These are phyloP conservation scores for Xylogone sp. DNA, from an alignment of 2,329 filamentous ascomycete genomes.

Conservation along the genomic window DNA sequence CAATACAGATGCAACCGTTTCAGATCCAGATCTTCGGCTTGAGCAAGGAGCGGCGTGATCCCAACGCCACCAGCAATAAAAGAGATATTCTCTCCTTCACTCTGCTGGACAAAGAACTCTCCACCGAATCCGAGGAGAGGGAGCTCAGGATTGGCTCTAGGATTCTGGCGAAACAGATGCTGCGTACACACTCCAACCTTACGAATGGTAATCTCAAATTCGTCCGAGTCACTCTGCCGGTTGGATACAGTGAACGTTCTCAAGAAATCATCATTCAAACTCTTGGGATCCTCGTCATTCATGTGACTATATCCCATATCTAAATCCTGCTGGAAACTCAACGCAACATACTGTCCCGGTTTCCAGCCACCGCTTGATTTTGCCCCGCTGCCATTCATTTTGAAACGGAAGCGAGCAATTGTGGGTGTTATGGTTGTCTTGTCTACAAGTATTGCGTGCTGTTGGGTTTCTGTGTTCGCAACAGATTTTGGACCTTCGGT, in stretches of 20 bases:
- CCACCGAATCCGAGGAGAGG: slow-evolving; percentile 73
- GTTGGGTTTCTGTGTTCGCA: slow-evolving; percentile 8
- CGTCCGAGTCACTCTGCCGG: slow-evolving; percentile 19
- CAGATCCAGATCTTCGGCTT: slow-evolving; percentile 50
- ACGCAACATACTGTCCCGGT: slow-evolving; percentile 73
- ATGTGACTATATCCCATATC: slow-evolving; percentile 77
- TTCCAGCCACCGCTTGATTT: slow-evolving; percentile 44
- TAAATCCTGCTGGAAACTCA: slow-evolving; percentile 68
- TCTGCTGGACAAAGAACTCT: slow-evolving; percentile 43
- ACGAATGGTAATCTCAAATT: slow-evolving; percentile 68
- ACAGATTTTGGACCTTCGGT: slow-evolving; percentile 43
- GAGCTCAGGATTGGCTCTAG: slow-evolving; percentile 40
- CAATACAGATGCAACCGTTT: slow-evolving; percentile 58
- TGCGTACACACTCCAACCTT: slow-evolving; percentile 66
- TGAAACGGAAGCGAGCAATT: slow-evolving; percentile 63
- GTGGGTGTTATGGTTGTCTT: slow-evolving; percentile 61
- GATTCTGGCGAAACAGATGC: slow-evolving; percentile 57
- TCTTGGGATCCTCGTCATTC: slow-evolving; percentile 74
- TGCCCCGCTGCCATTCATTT: slow-evolving; percentile 34
- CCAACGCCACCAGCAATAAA: slow-evolving; percentile 80
- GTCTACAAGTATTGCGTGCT: slow-evolving; percentile 50
- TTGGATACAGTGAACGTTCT: slow-evolving; percentile 80
- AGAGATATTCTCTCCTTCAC: slow-evolving; percentile 30
- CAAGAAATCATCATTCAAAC: slow-evolving; percentile 80
- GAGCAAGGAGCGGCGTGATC: slow-evolving; percentile 76